These are phyloP conservation scores for Pistacia vera DNA, from an alignment of 345 rosid genomes.

Conservation along the genomic window DNA sequence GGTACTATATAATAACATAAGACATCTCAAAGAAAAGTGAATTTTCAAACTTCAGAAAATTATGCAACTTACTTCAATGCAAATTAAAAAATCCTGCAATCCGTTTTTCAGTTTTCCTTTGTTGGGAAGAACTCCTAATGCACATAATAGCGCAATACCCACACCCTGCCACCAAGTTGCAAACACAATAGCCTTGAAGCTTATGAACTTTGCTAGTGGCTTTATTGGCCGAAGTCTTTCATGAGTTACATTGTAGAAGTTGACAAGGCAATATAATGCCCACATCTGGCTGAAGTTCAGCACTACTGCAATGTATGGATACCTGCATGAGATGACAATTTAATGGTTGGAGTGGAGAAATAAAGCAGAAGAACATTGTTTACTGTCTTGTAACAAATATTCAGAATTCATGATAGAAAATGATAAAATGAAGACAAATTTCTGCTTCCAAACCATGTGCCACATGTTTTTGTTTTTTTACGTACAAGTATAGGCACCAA, in stretches of 20 bases:
- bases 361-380: not conserved
- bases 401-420: not conserved
- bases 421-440: not conserved
- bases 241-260: constrained; percentile 79
- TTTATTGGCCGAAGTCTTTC: constrained; percentile 74
- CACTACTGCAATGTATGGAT: constrained; percentile 71
- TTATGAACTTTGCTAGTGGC: constrained; percentile 84
- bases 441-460: not conserved
- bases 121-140: constrained; percentile 60
- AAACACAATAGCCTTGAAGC: constrained; percentile 94
- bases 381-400: not conserved
- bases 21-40: not conserved
- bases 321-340: constrained; percentile 41
- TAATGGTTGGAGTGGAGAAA: not conserved
- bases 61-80: constrained; percentile 66
- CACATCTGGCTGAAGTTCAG: constrained; percentile 97
- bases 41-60: not conserved
- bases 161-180: constrained; percentile 99
- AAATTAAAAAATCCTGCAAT: constrained; percentile 78
- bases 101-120: constrained; percentile 56
- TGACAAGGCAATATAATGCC: constrained; percentile 88
- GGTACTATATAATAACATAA: not conserved
- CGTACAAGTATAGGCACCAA: not conserved
- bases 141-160: constrained; percentile 67
- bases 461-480: not conserved